Evolutionary conservation across 371 early-diverging fungal genomes (phyloP).

Genomic region (Mucor piriformis): DNA sequence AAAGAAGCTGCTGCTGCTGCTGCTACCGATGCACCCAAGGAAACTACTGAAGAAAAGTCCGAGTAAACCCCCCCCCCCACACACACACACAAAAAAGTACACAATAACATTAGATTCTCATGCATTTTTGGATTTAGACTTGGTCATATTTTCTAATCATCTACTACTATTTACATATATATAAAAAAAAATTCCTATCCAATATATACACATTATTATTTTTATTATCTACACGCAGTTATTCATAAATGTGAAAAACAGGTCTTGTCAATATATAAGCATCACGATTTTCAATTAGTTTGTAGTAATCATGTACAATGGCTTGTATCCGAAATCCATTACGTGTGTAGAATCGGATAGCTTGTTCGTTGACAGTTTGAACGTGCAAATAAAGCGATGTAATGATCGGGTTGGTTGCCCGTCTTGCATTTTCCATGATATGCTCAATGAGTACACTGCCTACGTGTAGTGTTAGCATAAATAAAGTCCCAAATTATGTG

Average conservation of each 20-base stretch:
- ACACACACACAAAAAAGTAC: background rate
- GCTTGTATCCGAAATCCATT: slow-evolving; percentile 29
- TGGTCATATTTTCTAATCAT: background rate
- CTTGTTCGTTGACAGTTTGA: slow-evolving; percentile 24
- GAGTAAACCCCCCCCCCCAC: slow-evolving; percentile 1
- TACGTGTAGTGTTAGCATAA: background rate
- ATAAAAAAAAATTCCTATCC: background rate
- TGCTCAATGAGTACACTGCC: slow-evolving; percentile 22
- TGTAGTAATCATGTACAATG: slow-evolving; percentile 25
- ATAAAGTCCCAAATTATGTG: background rate
- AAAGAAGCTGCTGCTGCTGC: slow-evolving; percentile 34
- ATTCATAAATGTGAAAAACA: slow-evolving; percentile 1
- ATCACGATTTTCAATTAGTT: slow-evolving; percentile 26
- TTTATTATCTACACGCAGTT: background rate
- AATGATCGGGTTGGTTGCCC: slow-evolving; percentile 13
- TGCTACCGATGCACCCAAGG: background rate
- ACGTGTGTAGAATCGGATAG: slow-evolving; percentile 25
- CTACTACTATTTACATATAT: background rate
- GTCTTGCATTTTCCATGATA: slow-evolving; percentile 16
- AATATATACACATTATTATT: slow-evolving; percentile 1
- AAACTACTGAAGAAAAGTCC: slow-evolving; percentile 4
- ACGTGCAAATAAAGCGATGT: slow-evolving; percentile 31
- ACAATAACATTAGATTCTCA: background rate
- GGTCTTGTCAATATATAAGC: slow-evolving; percentile 26
- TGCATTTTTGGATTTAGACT: slow-evolving; percentile 4